Percentiles rank a stretch among this genome's conserved stretches.
Conservation (phyloP, 129 eudicot genomes). For the Arctium lappa region DNA sequence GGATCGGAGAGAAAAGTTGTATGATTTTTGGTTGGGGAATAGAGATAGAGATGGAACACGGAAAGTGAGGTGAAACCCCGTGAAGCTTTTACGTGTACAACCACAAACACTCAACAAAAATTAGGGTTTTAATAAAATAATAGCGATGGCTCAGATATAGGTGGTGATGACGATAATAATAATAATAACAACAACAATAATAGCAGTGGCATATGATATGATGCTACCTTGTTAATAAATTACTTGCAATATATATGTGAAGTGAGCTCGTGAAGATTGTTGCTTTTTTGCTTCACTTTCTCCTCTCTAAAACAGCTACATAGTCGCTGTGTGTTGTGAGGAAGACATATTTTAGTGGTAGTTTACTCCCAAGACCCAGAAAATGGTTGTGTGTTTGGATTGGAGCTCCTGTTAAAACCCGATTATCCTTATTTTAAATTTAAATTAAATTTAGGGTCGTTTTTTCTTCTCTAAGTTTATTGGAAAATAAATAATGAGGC, state of each 20-base stretch:
- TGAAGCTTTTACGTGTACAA: slow-evolving; percentile 21
- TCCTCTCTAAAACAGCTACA: slow-evolving; percentile 4
- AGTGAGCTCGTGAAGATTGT: slow-evolving; percentile 23
- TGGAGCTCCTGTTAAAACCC: too few relatives aligned
- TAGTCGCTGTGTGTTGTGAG: neutral
- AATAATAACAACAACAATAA: slow-evolving; percentile 7
- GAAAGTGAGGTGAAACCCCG: slow-evolving; percentile 27
- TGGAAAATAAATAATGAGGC: too few relatives aligned
- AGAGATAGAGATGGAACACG: slow-evolving; percentile 15
- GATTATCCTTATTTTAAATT: too few relatives aligned
- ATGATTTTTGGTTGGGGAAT: slow-evolving; percentile 6
- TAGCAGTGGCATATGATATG: slow-evolving; percentile 8
- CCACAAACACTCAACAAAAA: slow-evolving; percentile 2
- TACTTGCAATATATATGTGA: neutral
- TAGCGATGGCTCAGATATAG: slow-evolving; percentile 33
- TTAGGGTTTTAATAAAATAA: slow-evolving; percentile 19
- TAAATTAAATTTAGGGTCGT: too few relatives aligned
- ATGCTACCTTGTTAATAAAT: slow-evolving; percentile 18
- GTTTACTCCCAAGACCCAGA: neutral
- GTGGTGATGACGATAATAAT: slow-evolving; percentile 31
- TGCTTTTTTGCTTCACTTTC: slow-evolving; percentile 10
- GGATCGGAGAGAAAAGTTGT: slow-evolving; percentile 11
- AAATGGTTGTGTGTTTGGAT: too few relatives aligned
- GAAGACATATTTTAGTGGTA: slow-evolving; percentile 1
- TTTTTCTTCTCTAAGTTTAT: too few relatives aligned